Base-by-base conservation (phyloP, 805 yeast genomes). In the Pachysolen tannophilus region DNA sequence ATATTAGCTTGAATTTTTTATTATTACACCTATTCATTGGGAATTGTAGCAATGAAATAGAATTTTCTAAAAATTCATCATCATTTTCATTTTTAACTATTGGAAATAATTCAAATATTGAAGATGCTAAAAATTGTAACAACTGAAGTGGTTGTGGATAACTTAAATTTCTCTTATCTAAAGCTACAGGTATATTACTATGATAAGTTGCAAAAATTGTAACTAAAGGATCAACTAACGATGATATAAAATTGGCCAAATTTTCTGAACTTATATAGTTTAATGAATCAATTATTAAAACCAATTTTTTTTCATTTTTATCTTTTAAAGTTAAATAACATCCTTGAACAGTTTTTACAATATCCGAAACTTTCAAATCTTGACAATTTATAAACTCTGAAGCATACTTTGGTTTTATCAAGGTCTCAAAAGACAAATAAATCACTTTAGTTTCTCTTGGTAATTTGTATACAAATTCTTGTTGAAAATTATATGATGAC, bases 71-170 rank as follows among this genome's bases (percentile, higher is more conserved):
- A 8, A 64, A 65, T 34, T 75, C 80, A 23, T 70, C 76, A 23
- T 72, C 78, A n/a, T 25, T 21, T 23, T 32, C 32, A 1, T 19
- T 41, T 17, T 40, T 41, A 10, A 38, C 24, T 20, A 46, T 39
- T 2, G 90, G 86, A 15, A 64, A 54, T 0, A 84, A 54, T 24
- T 78, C 80, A 29, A 88, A 64, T 1, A 84, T 71, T 1, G 84
- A 65, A 2, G 90, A 80, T 2, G 97, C 87, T 52, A 87, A 73
- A 49, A 75, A 86, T 25, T 69, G 61, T 20, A 86, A 58, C 17
- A 82, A 50, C 5, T 63, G 63, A n/a, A 65, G 38, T 0, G 72
- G 51, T 1, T 67, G 50, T 0, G 94, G 94, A 40, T 70, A 74
- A 35, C 74, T 58, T 41, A 9, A 43, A 31, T 5, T 32, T 13